Conservation (phyloP, 352 stramenopile genomes). For the Globisporangium irregulare region DNA sequence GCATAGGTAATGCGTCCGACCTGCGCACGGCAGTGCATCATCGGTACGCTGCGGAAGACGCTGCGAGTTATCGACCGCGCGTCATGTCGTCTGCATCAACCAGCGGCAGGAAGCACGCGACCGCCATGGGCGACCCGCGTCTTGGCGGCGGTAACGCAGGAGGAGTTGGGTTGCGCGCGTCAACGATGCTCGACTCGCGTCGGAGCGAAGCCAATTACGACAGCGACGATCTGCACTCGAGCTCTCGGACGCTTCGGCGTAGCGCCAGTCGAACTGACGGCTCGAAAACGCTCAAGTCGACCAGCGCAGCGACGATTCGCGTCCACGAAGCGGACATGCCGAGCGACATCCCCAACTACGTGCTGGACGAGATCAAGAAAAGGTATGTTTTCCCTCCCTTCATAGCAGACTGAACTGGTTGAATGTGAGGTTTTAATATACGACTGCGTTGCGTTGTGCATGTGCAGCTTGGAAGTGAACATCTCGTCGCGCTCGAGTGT, state of each 20-base stretch:
- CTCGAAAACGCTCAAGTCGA: conserved; percentile 13
- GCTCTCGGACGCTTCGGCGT: conserved; percentile 1
- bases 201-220: conserved; percentile 9
- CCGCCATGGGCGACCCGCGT: neutral
- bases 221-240: conserved; percentile 11
- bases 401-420: neutral
- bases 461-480: conserved; percentile 50
- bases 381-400: conserved; percentile 10
- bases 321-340: conserved; percentile 43
- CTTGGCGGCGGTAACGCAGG: neutral
- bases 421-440: neutral
- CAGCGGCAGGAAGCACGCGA: conserved; percentile 4
- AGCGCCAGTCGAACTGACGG: neutral
- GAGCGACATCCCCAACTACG: conserved; percentile 39
- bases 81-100: conserved; percentile 13
- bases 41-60: conserved; percentile 13
- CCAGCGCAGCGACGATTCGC: conserved; percentile 30
- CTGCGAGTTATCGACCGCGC: conserved; percentile 10
- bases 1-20: neutral
- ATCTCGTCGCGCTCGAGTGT: conserved; percentile 47
- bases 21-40: conserved; percentile 14
- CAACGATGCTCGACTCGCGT: conserved; percentile 5
- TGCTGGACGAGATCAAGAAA: conserved; percentile 60
- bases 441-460: neutral
- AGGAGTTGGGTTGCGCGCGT: neutral